phyloP scores from a whole-genome alignment of 129 eudicot genomes.

The Flaveria robusta region DNA sequence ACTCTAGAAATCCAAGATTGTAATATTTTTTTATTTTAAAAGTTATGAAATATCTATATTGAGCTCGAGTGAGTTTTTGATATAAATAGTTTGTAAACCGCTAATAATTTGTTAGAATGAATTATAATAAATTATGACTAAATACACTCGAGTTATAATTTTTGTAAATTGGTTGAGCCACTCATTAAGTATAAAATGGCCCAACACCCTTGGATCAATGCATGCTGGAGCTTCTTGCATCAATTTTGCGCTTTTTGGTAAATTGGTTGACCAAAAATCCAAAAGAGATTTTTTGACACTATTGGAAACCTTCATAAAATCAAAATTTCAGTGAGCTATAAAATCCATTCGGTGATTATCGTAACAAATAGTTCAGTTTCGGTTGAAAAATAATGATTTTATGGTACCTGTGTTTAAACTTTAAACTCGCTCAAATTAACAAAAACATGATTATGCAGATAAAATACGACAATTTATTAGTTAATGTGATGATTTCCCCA shows the following conservation, averaged over 20 bases:
- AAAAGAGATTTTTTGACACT: too few species aligned
- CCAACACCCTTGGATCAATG: too few species aligned
- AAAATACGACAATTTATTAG: neutral
- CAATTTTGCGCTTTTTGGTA: too few species aligned
- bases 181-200: too few species aligned
- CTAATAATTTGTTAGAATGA: neutral
- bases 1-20: neutral
- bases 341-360: neutral
- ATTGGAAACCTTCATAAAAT: too few species aligned
- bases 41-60: neutral
- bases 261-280: too few species aligned
- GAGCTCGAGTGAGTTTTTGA: neutral
- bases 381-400: neutral
- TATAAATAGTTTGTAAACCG: neutral
- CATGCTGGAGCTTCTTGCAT: too few species aligned
- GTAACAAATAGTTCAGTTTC: neutral
- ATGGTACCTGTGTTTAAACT: neutral
- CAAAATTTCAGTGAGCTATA: too few species aligned
- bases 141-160: neutral
- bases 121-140: neutral
- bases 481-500: neutral
- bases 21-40: neutral
- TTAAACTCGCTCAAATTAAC: neutral
- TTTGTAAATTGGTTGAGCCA: neutral
- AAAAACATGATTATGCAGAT: neutral